Percentiles rank a stretch among this genome's conserved stretches.
phyloP scores from a whole-genome alignment of 495 filamentous ascomycete species.

The Aspergillus leporis region DNA sequence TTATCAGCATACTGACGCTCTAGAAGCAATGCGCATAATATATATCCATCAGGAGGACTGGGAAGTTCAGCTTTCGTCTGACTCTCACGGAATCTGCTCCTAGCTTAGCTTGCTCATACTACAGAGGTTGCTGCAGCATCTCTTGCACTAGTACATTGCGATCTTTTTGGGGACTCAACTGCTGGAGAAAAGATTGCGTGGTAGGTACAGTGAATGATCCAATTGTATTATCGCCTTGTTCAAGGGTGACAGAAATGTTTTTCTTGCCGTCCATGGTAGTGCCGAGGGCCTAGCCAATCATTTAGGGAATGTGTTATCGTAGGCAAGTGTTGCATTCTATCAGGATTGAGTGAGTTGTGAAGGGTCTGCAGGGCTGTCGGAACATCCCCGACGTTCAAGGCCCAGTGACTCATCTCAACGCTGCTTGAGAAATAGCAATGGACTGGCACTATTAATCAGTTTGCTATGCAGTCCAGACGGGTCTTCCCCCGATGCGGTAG shows the following conservation, averaged over 20 bases:
- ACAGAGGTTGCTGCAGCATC: constrained; percentile 6
- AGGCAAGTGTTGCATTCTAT: not conserved
- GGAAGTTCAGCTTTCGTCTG: constrained; percentile 22
- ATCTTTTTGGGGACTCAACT: not conserved
- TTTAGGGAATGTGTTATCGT: not conserved
- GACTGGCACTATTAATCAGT: not conserved
- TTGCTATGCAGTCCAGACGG: not conserved
- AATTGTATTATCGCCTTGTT: not conserved
- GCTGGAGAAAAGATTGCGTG: not conserved
- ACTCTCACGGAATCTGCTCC: constrained; percentile 12
- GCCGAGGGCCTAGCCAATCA: not conserved
- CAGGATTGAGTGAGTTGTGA: not conserved
- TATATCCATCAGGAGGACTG: constrained; percentile 18
- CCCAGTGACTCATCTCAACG: not conserved
- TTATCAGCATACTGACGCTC: not conserved
- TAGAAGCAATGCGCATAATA: not conserved
- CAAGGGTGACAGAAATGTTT: not conserved
- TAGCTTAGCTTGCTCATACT: constrained; percentile 9
- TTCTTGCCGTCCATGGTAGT: not conserved
- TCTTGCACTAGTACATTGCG: constrained; percentile 6
- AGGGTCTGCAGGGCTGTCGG: not conserved
- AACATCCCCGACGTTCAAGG: not conserved
- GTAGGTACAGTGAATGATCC: not conserved
- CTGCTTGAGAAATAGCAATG: not conserved
- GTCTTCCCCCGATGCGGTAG: not conserved